Conservation (phyloP, 2,329 filamentous ascomycete species). For the Pseudocercospora fijiensis region DNA sequence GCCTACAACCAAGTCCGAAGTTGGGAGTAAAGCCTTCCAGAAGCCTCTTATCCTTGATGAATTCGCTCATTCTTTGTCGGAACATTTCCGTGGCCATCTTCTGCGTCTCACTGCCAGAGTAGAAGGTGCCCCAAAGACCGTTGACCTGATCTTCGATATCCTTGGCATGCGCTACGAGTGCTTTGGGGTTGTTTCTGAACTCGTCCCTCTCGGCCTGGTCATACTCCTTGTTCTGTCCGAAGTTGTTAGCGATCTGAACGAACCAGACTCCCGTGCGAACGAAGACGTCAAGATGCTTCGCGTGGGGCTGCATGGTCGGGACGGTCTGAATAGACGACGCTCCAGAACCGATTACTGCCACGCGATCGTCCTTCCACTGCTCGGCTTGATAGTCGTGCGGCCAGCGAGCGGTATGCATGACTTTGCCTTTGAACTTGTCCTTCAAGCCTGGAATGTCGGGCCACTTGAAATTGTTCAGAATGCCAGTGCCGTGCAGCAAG, state of each 20-base stretch:
- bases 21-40: slow-evolving; percentile 50
- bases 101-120: slow-evolving; percentile 45
- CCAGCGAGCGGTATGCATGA: slow-evolving; percentile 49
- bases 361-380: slow-evolving; percentile 44
- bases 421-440: slow-evolving; percentile 47
- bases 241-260: slow-evolving; percentile 49
- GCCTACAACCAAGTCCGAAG: slow-evolving; percentile 48
- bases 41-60: slow-evolving; percentile 53
- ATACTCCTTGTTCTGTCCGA: slow-evolving; percentile 49
- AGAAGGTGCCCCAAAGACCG: slow-evolving; percentile 50
- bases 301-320: slow-evolving; percentile 48
- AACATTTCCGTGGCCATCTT: slow-evolving; percentile 42
- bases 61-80: slow-evolving; percentile 48
- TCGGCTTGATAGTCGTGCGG: slow-evolving; percentile 47
- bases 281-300: slow-evolving; percentile 49
- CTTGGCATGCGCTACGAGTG: slow-evolving; percentile 44
- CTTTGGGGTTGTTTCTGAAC: slow-evolving; percentile 46
- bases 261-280: slow-evolving; percentile 46
- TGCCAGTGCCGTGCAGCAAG: slow-evolving; percentile 47
- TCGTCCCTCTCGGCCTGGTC: slow-evolving; percentile 43
- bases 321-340: slow-evolving; percentile 50
- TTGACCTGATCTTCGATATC: slow-evolving; percentile 45
- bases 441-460: slow-evolving; percentile 43
- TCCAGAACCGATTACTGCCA: slow-evolving; percentile 49
- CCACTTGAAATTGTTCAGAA: slow-evolving; percentile 38